Evolutionary conservation across 352 stramenopile genomes (phyloP), one percentile per base, ranked within the genome.

Genomic region (Pythium utonaiense): DNA sequence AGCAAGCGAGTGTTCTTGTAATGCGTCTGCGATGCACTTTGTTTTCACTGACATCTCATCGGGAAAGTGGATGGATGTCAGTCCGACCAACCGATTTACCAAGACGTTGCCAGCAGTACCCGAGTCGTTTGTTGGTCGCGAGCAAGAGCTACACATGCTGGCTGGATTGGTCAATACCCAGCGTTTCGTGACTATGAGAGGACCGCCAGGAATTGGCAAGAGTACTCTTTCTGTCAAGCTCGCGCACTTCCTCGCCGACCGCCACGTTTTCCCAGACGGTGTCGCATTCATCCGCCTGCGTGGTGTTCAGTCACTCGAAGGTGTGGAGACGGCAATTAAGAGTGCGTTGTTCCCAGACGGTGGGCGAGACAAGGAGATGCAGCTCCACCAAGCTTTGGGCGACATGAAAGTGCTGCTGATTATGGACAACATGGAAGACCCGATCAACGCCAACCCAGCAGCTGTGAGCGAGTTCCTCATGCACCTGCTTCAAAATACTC

Each of bases 401-500:
- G 79, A 91, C 12, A 59, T 77, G 62, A 83, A 80, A 16, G 63
- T 88, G 53, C 61, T 93, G 50, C 60, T 93, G 16, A 75, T 93
- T 34, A 73, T 93, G 67, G 83, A 93, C 70, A 90, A 93, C 66
- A 88, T 91, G 77, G 80, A 93, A 57, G 83, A 93, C 49, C 79
- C 80, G 22, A 83, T 87, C 62, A 89, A 89, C 53, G 75, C 82
- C 1, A 84, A 82, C 14, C 78, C 78, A 4, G 70, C 76, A 3
- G 49, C 63, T n/a, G 71, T 84, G 19, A 77, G 77, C 12, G 71
- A 87, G 17, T 90, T 88, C 31, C 41, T 93, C 28, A 49, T 90
- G 16, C 71, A 88, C 17, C 48, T 93, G 38, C 69, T 93, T 14
- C 79, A 88, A 48, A 82, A 75, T 30, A 88, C 75, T 0, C 74